Evolutionary conservation across 1,284 basidiomycete genomes (phyloP), one percentile per base, ranked within the genome.

Genomic region (Testicularia cyperi): DNA sequence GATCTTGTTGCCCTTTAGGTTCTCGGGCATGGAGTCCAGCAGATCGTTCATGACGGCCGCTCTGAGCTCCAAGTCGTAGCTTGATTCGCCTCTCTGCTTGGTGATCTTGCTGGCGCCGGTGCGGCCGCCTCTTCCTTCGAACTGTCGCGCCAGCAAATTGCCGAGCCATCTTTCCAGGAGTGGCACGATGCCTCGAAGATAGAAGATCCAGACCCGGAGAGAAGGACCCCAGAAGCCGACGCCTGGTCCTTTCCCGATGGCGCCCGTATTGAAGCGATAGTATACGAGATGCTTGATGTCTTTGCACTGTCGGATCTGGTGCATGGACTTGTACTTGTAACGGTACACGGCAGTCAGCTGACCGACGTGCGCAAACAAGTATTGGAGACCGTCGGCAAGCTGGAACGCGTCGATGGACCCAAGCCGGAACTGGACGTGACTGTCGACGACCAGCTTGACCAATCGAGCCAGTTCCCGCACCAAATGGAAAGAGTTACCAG

Each of bases 21-120:
- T 91, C 79, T 97, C 95, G 1, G 95, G 95, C 94, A 97, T 97
- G 91, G 81, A 80, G 62, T 79, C 77, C 34, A 68, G 82, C 65
- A 98, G 96, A 79, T 99, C 94, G 79, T 97, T 94, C 92, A 99
- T 97, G 68, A 99, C 94, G 40, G 92, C 92, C 0, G 95, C 95
- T 57, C 95, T 88, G 33, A 99, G 81, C 77, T 99, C 95, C 39
- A 99, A 83, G 78, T 98, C 95, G 73, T 95, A 98, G 77, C 97
- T 92, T 4, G 91, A 96, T 78, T 98, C 95, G 20, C 97, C 95
- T 73, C 94, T 86, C 80, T 99, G 95, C 80, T 99, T 99, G 20
- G 95, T 99, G 31, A 99, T 92, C 0, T 92, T 97, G 74, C 75
- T 77, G 4, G 75, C 77, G 30, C 77, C 74, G 79, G 97, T 96